Evolutionary conservation across 345 rosid species (phyloP), one percentile per base, ranked within the genome.

Genomic region (Garcia nutans): DNA sequence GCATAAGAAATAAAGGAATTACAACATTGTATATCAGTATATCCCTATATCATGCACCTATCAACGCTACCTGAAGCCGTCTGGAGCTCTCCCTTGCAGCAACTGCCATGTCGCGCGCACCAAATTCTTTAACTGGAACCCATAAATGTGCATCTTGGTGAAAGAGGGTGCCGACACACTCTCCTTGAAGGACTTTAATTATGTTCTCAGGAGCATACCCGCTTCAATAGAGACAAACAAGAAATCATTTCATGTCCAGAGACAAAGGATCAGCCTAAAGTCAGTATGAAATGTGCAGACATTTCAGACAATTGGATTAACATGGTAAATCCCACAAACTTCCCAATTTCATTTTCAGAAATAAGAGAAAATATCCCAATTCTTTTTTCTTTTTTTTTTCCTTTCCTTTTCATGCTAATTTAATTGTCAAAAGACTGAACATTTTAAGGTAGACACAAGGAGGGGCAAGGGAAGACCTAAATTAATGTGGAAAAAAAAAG

Each of bases 31-130:
- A 73, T 52, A 33, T 71, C 62, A 13, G 20, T n/a, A 73, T 57
- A 42, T 71, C 62, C 74, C 22, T 45, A 71, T 67, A 58, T 67
- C 17, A 58, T 37, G 26, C 13, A 28, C 59, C 50, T 22, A 33
- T 44, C 54, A 67, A 55, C 33, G 54, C 72, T 83, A 96, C 99
- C 97, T 96, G 98, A 77, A 92, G 97, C 81, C 82, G 82, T 76
- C 97, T 88, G 64, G 99, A 90, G 83, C 96, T 82, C 73, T 96
- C 99, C 86, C 97, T 92, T 24, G 98, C 97, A 57, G 93, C 94
- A 74, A 91, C 89, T 75, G 98, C 99, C 99, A 93, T 92, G 42
- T 91, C 92, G 63, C 89, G 89, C 24, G 89, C 91, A 76, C 84
- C 75, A 42, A 88, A 79, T 76, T 89, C 98, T 60, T 87, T 85